A percentile compares a stretch with the other conserved stretches of the same genome.
phyloP scores from a whole-genome alignment of 2,329 filamentous ascomycete species.

The Thielaviopsis populi region DNA sequence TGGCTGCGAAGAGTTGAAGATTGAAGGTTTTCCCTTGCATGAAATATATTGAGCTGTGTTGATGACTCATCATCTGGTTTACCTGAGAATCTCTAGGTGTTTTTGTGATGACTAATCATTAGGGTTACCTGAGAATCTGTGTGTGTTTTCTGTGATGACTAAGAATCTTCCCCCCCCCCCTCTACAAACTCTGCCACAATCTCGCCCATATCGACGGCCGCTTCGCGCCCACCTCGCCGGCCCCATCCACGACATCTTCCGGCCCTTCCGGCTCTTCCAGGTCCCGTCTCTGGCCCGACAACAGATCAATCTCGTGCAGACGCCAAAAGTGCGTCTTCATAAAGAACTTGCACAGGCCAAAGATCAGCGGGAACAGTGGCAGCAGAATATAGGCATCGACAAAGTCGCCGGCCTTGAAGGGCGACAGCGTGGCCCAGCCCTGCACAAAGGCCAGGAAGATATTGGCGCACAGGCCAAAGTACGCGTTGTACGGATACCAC shows the following conservation, averaged over 20 bases:
- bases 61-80: too few relatives aligned
- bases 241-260: slow-evolving; percentile 23
- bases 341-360: slow-evolving; percentile 37
- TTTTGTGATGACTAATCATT: too few relatives aligned
- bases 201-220: slow-evolving; percentile 29
- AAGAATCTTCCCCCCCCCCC: too few relatives aligned
- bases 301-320: slow-evolving; percentile 39
- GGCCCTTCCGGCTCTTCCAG: slow-evolving; percentile 33
- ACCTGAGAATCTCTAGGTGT: too few relatives aligned
- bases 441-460: slow-evolving; percentile 45
- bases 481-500: slow-evolving; percentile 43
- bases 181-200: slow-evolving; percentile 29
- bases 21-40: neutral
- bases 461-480: slow-evolving; percentile 42
- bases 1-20: too few relatives aligned
- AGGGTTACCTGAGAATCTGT: too few relatives aligned
- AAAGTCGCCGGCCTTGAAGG: slow-evolving; percentile 43
- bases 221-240: slow-evolving; percentile 17
- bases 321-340: slow-evolving; percentile 39
- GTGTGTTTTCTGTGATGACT: too few relatives aligned
- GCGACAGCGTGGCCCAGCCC: slow-evolving; percentile 44
- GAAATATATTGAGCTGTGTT: neutral
- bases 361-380: slow-evolving; percentile 44
- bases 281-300: slow-evolving; percentile 39
- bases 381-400: slow-evolving; percentile 49